Percentiles rank a stretch among this genome's conserved stretches.
Conservation (phyloP, 768 basidiomycete species). For the Suillus brevipes region DNA sequence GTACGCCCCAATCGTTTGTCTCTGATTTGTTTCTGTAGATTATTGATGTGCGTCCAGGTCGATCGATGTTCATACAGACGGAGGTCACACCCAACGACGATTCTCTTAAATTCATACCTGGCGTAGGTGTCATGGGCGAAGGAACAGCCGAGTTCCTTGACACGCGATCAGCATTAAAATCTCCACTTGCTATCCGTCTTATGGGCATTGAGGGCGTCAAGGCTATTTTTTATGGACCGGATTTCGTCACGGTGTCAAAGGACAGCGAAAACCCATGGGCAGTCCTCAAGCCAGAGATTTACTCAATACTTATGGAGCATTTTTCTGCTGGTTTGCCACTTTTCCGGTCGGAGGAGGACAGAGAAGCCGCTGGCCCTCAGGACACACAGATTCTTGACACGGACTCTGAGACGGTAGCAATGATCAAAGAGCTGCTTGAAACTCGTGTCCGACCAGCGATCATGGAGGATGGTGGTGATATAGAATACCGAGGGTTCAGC, state of each 20-base stretch:
- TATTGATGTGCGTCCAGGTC: slow-evolving; percentile 40
- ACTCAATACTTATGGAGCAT: slow-evolving; percentile 94
- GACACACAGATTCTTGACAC: slow-evolving; percentile 93
- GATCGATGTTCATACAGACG: slow-evolving; percentile 98
- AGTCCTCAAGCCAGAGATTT: slow-evolving; percentile 94
- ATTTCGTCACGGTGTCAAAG: slow-evolving; percentile 97
- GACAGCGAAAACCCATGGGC: slow-evolving; percentile 83
- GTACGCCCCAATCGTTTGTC: slow-evolving; percentile 28
- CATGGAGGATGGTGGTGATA: slow-evolving; percentile 98
- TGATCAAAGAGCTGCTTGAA: slow-evolving; percentile 97
- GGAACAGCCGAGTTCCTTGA: slow-evolving; percentile 96
- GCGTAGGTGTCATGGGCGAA: slow-evolving; percentile 80
- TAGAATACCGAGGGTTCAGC: slow-evolving; percentile 90
- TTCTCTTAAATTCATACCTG: slow-evolving; percentile 97
- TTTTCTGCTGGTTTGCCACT: slow-evolving; percentile 90
- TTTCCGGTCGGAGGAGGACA: slow-evolving; percentile 81
- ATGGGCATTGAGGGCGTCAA: slow-evolving; percentile 94
- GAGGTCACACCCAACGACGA: slow-evolving; percentile 97
- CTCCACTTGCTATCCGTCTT: slow-evolving; percentile 91
- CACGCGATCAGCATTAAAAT: slow-evolving; percentile 79
- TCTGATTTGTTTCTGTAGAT: neutral
- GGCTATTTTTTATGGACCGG: slow-evolving; percentile 92
- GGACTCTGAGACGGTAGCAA: slow-evolving; percentile 95
- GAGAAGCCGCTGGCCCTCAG: slow-evolving; percentile 82
- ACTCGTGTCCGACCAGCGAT: slow-evolving; percentile 95